These are phyloP conservation scores for Dendrocalamus sinicus DNA, from an alignment of 176 grass and related monocot genomes.

Conservation along the genomic window DNA sequence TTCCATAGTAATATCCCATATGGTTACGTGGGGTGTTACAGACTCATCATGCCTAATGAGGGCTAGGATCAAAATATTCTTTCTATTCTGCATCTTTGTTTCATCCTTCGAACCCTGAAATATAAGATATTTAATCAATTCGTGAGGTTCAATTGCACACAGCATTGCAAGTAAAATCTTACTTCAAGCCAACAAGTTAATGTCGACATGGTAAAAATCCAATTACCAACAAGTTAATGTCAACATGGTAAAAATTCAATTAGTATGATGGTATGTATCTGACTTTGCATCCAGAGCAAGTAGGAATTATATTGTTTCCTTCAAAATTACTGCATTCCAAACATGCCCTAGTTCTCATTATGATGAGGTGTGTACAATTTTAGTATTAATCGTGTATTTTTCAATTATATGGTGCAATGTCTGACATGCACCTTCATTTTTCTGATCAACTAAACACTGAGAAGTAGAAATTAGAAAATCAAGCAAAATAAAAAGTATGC, in stretches of 20 bases:
- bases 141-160: conserved; percentile 34
- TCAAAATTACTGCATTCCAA: not conserved
- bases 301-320: no score
- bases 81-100: conserved; percentile 39
- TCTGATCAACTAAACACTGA: not conserved
- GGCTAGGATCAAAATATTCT: conserved; percentile 55
- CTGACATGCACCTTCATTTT: not conserved
- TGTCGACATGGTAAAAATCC: no score
- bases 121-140: conserved; percentile 28
- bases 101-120: conserved; percentile 63
- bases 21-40: no score
- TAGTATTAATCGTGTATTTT: not conserved
- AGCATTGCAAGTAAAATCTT: conserved; percentile 15
- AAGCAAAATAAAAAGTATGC: not conserved
- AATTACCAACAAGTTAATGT: not conserved
- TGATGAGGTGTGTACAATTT: not conserved
- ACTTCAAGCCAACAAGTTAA: not conserved
- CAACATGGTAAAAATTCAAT: not conserved
- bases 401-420: not conserved
- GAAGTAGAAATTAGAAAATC: not conserved
- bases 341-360: not conserved
- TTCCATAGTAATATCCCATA: no score
- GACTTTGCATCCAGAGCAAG: not conserved
- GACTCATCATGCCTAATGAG: conserved; percentile 67
- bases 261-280: not conserved